Evolutionary conservation across 768 basidiomycete genomes (phyloP).

Genomic region (Lentinula raphanica): DNA sequence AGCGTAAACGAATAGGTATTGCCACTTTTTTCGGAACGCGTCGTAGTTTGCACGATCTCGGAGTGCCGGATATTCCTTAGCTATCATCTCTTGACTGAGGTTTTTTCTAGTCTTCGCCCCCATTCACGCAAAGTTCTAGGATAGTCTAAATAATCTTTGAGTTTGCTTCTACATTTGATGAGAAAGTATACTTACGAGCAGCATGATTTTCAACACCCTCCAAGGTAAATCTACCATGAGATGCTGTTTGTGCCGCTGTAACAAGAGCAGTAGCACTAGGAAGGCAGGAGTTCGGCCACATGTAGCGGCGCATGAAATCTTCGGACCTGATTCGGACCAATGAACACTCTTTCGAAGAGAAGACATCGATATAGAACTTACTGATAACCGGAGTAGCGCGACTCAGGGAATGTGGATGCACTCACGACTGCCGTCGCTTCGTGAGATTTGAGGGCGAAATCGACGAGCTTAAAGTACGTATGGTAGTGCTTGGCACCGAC

Average conservation of each 20-base stretch:
- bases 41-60: conserved; percentile 53
- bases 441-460: conserved; percentile 66
- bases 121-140: conserved; percentile 92
- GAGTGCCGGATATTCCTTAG: conserved; percentile 56
- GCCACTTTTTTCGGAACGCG: conserved; percentile 77
- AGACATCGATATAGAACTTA: conserved; percentile 31
- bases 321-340: conserved; percentile 44
- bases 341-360: background rate
- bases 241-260: conserved; percentile 61
- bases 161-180: background rate
- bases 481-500: conserved; percentile 56
- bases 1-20: conserved; percentile 79
- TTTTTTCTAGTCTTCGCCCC: conserved; percentile 72
- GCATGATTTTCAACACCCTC: conserved; percentile 84
- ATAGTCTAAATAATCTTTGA: conserved; percentile 46
- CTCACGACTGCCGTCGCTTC: conserved; percentile 66
- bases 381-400: conserved; percentile 66
- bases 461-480: conserved; percentile 70
- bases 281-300: conserved; percentile 87
- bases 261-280: conserved; percentile 83
- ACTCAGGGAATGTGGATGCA: conserved; percentile 67
- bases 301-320: conserved; percentile 83
- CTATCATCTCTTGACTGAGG: conserved; percentile 50
- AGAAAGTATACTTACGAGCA: conserved; percentile 47
- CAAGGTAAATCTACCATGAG: conserved; percentile 73